These are phyloP conservation scores for Diutina rugosa DNA, from an alignment of 1,139 yeast species.

Conservation along the genomic window DNA sequence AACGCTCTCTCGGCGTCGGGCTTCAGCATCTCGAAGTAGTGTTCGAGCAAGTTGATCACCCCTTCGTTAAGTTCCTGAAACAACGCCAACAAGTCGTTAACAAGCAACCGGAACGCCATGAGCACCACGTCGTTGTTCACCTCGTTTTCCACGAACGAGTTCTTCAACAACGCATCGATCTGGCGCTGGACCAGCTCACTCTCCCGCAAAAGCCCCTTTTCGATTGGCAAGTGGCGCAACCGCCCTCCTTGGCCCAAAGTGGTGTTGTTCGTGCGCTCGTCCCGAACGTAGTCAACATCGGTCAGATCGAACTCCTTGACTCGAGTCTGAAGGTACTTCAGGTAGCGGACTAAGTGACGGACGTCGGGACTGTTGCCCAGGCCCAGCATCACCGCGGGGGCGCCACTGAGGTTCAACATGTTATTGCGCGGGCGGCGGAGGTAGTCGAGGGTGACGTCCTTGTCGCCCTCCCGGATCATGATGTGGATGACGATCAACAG, in stretches of 20 bases:
- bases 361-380: conserved; percentile 34
- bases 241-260: conserved; percentile 44
- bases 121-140: conserved; percentile 72
- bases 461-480: conserved; percentile 86
- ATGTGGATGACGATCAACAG: conserved; percentile 75
- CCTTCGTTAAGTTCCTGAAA: conserved; percentile 93
- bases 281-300: conserved; percentile 67
- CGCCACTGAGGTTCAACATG: conserved; percentile 38
- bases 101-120: conserved; percentile 76
- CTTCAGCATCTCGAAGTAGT: conserved; percentile 84
- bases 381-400: conserved; percentile 10
- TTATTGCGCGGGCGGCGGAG: conserved; percentile 41
- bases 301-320: conserved; percentile 58
- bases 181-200: conserved; percentile 77
- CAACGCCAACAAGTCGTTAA: conserved; percentile 70
- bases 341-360: conserved; percentile 52
- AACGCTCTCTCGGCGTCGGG: conserved; percentile 81
- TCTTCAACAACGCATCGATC: conserved; percentile 61
- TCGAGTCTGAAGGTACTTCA: conserved; percentile 56
- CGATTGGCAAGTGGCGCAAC: conserved; percentile 50
- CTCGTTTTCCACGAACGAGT: conserved; percentile 64
- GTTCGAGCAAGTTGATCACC: conserved; percentile 82
- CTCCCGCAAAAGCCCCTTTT: conserved; percentile 75
- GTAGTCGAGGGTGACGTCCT: conserved; percentile 54
- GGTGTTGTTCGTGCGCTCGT: conserved; percentile 39